Evolutionary conservation across 129 eudicot genomes (phyloP).

Genomic region (Artemisia argyi): DNA sequence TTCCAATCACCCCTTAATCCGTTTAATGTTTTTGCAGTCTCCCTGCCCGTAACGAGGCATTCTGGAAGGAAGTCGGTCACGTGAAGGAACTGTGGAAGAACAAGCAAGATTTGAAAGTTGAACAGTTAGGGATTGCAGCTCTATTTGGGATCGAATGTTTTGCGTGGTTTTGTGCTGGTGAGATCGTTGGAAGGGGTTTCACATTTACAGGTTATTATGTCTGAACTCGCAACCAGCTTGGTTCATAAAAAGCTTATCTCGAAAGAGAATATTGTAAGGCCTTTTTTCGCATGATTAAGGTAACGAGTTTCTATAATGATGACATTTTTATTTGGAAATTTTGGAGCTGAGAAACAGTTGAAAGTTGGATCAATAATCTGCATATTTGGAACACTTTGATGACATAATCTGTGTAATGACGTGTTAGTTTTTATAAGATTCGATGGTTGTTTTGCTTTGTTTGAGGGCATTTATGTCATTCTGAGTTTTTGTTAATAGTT

Average conservation of each 20-base stretch:
- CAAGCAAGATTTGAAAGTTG: constrained; percentile 64
- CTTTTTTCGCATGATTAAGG: constrained; percentile 7
- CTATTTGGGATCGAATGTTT: constrained; percentile 74
- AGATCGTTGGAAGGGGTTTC: constrained; percentile 81
- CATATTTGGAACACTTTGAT: constrained; percentile 12
- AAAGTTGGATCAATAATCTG: constrained; percentile 25
- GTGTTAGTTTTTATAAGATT: constrained; percentile 14
- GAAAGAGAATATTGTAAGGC: constrained; percentile 20
- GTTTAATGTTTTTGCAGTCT: constrained; percentile 42
- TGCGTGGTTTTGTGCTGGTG: constrained; percentile 90
- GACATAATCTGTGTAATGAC: constrained; percentile 28
- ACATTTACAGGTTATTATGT: constrained; percentile 76
- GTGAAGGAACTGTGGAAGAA: constrained; percentile 63
- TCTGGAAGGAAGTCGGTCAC: constrained; percentile 73
- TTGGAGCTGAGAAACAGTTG: constrained; percentile 39
- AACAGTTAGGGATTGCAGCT: constrained; percentile 72
- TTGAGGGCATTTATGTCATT: too few species aligned
- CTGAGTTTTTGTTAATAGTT: too few species aligned
- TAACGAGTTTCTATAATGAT: constrained; percentile 15
- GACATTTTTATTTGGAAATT: constrained; percentile 27
- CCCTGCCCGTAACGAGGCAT: constrained; percentile 62
- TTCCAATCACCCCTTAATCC: neutral
- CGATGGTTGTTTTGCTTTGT: constrained; percentile 11
- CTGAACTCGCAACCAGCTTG: constrained; percentile 24
- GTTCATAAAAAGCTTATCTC: constrained; percentile 22